phyloP scores from a whole-genome alignment of 164 flowering plant genomes.

The Tinospora cordifolia region DNA sequence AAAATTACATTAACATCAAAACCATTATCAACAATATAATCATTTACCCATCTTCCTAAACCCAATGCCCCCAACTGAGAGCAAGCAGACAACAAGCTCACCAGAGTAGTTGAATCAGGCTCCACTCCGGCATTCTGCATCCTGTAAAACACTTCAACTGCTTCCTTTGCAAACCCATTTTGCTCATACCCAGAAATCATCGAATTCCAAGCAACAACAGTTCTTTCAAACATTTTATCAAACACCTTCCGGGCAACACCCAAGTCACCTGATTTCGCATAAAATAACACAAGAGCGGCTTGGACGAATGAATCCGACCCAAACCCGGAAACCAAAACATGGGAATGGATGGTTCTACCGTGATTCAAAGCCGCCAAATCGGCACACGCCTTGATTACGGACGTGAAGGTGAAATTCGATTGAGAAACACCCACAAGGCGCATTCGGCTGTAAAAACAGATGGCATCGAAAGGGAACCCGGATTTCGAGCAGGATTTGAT shows the following conservation, averaged over 20 bases:
- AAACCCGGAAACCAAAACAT: slow-evolving; percentile 42
- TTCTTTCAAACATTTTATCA: slow-evolving; percentile 53
- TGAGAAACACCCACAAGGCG: slow-evolving; percentile 16
- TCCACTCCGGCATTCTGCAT: slow-evolving; percentile 37
- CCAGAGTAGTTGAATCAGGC: slow-evolving; percentile 58
- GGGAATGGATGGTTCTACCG: slow-evolving; percentile 45
- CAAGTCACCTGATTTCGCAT: slow-evolving; percentile 43
- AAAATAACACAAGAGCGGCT: slow-evolving; percentile 44
- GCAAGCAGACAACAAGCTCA: slow-evolving; percentile 57
- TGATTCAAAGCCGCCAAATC: slow-evolving; percentile 25
- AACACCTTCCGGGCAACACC: slow-evolving; percentile 51
- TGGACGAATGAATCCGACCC: slow-evolving; percentile 49
- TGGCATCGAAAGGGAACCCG: slow-evolving; percentile 32
- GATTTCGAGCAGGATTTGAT: slow-evolving; percentile 38
- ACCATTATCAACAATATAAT: slow-evolving; percentile 25
- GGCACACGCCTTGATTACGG: slow-evolving; percentile 53
- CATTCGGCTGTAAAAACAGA: slow-evolving; percentile 49
- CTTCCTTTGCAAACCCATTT: slow-evolving; percentile 52
- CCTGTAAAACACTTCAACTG: slow-evolving; percentile 34
- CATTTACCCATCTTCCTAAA: slow-evolving; percentile 53
- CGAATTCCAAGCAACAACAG: slow-evolving; percentile 60
- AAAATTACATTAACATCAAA: slow-evolving; percentile 39
- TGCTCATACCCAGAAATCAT: slow-evolving; percentile 72
- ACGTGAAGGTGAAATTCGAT: slow-evolving; percentile 49
- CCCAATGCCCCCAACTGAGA: slow-evolving; percentile 52